Base-by-base conservation (phyloP, 1,139 yeast species). In the Taphrina confusa region DNA sequence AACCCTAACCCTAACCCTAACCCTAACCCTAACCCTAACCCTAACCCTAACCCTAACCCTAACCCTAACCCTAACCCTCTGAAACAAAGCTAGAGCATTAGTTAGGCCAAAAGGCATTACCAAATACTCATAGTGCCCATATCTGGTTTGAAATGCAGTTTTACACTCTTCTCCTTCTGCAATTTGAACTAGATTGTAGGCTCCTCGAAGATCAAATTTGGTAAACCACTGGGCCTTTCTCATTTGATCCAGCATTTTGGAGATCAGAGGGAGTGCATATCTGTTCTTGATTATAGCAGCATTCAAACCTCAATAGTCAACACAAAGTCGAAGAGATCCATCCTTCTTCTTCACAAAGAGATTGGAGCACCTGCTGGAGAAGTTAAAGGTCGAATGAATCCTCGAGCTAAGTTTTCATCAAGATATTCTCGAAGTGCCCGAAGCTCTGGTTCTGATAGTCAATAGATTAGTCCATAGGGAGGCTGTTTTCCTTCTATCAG, bases 81-180 rank as follows among this genome's bases (percentile, higher is more conserved):
- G 67, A 9, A 66, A 65, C 6, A 64, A 61, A 1, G 66, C 66
- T 1, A 66, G 44, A 9, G 44, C 44, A 9, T 22, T 22, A n/a
- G 44, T 39, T 20, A 59, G 18, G 1, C 54, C 59, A 22, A 68
- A 67, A 0, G 67, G 68, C 68, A 61, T 61, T 0, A 44, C 63
- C 9, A 22, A 5, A 22, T 42, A 61, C 22, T 61, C 59, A 39
- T 30, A 61, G 12, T 36, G 39, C 6, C 63, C 63, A 14, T 39
- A 39, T 12, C 54, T 28, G 1, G 59, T 57, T 4, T 45, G 22
- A 27, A 61, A 57, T 11, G 63, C 61, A 6, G 60, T 58, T 28
- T 61, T 61, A 42, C 55, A 37, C n/a, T 49, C 57, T 71, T n/a
- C 64, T 71, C 20, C 73, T 74, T 74, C 66, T 73, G 1, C 66